Evolutionary conservation across 1,284 basidiomycete genomes (phyloP).

Genomic region (Pseudomicrostroma phylloplanum): DNA sequence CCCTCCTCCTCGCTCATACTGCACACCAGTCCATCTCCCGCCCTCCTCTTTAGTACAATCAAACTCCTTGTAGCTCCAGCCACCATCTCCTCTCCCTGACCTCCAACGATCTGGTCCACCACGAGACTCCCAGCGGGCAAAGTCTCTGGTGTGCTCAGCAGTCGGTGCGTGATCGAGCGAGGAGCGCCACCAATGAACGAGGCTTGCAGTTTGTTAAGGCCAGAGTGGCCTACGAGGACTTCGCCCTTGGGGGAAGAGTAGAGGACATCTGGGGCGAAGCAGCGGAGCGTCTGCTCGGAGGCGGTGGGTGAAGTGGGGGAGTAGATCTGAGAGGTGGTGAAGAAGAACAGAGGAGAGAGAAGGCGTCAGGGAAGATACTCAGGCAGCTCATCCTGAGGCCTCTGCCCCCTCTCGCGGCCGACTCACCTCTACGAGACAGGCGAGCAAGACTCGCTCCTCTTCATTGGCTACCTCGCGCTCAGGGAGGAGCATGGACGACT

Average conservation of each 20-base stretch:
- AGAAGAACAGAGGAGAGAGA: neutral
- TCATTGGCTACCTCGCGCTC: conserved; percentile 33
- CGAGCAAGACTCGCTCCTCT: conserved; percentile 30
- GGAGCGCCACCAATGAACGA: conserved; percentile 11
- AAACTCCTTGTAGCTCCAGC: conserved; percentile 28
- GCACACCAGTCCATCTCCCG: conserved; percentile 36
- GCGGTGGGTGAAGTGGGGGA: conserved; percentile 19
- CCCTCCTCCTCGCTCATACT: conserved; percentile 45
- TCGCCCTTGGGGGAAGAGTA: conserved; percentile 42
- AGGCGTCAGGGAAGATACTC: neutral
- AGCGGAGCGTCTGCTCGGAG: neutral
- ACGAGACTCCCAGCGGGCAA: conserved; percentile 41
- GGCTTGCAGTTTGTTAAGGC: conserved; percentile 25
- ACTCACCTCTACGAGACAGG: conserved; percentile 30
- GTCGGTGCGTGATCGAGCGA: conserved; percentile 29
- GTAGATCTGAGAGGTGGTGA: conserved; percentile 32
- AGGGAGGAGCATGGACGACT: conserved; percentile 46
- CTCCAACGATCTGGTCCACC: conserved; percentile 31
- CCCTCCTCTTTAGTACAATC: conserved; percentile 43
- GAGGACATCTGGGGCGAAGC: conserved; percentile 43
- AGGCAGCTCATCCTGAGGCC: neutral
- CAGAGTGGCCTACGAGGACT: conserved; percentile 36
- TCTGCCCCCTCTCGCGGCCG: neutral
- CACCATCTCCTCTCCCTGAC: neutral
- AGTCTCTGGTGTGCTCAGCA: conserved; percentile 42